Evolutionary conservation across 306 rosid species (phyloP).

Genomic region (Erythrophleum fordii): DNA sequence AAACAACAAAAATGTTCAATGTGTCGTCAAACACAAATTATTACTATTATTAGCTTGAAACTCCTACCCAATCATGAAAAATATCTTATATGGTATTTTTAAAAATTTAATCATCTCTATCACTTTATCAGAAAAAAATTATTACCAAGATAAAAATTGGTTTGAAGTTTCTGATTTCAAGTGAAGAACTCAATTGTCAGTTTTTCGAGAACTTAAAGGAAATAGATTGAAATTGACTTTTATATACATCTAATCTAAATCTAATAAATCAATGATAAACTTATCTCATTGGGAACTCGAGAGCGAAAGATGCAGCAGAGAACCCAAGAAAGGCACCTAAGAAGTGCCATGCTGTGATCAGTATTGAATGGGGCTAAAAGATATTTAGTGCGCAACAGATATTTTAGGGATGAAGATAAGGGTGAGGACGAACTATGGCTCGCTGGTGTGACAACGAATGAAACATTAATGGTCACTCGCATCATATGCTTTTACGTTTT

Average conservation of each 20-base stretch:
- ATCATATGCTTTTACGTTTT: neutral
- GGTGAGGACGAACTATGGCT: neutral
- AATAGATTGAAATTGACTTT: neutral
- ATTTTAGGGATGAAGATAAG: neutral
- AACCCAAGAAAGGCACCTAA: neutral
- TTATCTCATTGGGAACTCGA: neutral
- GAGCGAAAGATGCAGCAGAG: neutral
- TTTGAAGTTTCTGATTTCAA: neutral
- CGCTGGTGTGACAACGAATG: neutral
- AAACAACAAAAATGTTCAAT: too few species aligned
- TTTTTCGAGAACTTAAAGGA: neutral
- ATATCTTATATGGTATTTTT: neutral
- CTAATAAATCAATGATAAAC: neutral
- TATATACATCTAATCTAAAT: neutral
- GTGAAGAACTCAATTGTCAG: neutral
- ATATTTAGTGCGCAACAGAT: neutral
- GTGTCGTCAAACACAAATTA: neutral
- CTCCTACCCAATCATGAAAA: neutral
- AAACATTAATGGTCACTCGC: neutral
- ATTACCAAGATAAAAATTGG: neutral
- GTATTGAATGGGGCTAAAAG: neutral
- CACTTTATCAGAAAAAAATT: too few species aligned
- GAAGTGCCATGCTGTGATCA: neutral
- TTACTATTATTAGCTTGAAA: neutral
- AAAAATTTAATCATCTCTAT: too few species aligned